Base-by-base conservation (phyloP, 78 protist species). In the Dictyostelium purpureum region DNA sequence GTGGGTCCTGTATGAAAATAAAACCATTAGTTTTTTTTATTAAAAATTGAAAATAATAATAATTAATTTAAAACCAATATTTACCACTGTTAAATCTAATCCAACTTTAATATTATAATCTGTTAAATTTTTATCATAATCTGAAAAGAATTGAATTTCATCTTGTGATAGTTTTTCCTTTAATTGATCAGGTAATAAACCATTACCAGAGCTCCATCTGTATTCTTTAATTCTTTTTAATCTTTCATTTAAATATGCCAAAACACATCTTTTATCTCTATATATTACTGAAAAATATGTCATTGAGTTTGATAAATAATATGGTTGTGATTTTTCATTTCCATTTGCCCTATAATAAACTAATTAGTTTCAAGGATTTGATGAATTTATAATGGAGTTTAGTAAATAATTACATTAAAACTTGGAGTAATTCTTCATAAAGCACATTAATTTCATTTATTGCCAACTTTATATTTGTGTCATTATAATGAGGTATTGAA, bases 211-310 rank as follows among this genome's bases (percentile, higher is more conserved):
- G 59, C n/a, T 85, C 92, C 92, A 85, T 65, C 92, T 85, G n/a
- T 45, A 73, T 40, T 85, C 92, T 73, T 56, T 85, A 47, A 85
- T 73, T 74, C 92, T 52, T 56, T 85, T 77, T 31, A 59, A 85
- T 59, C 92, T 85, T 61, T 85, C 92, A 45, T 51, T 85, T 69
- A 85, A 85, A 85, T 85, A 85, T 16, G 92, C 81, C 47, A 85
- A 85, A 24, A 73, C 59, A 73, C 67, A 56, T 61, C 92, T 70
- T 61, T 85, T 85, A 47, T 85, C 65, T 42, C 92, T 70, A 33
- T 31, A 4, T 4, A 59, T 45, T 45, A 74, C 61, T 26, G 14
- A n/a, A 43, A 73, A 40, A 45, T 73, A 85, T 35, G 65, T 70
- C 4, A 26, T 33, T 40, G 79, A 57, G 38, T 82, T 79, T 56